Base-by-base conservation (phyloP, 208 protist genomes). In the Wallacemonas collosoma region DNA sequence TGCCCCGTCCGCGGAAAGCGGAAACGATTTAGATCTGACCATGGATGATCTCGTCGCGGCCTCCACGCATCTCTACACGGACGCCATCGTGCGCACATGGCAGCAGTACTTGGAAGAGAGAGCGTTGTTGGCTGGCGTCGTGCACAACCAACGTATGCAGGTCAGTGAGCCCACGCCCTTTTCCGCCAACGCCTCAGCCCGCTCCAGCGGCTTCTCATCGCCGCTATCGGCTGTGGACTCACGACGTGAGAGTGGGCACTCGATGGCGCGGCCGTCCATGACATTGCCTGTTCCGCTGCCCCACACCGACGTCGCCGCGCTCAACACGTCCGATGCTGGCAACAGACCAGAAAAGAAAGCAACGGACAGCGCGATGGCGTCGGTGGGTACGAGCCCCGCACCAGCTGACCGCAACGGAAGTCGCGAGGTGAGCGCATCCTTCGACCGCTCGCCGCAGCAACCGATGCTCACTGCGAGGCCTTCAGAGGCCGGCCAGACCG, bases 391-490 rank as follows among this genome's bases (percentile, higher is more conserved):
- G 26, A 26, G 26, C 26, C 26, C 26, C 26, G 26, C 26, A 26
- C 26, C 26, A 26, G 26, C 26, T 26, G 26, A 26, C 26, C 26
- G 26, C 26, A 26, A 26, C 26, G 0, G 26, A 26, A 26, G 26
- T 26, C 40, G 60, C 60, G 60, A 50, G 3, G 60, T 26, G 41
- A 65, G 60, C 43, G 0, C n/a, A 12, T 65, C 60, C 3, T 41
- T 65, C 15, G 60, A 65, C 39, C 60, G 60, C 60, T 51, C 60
- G 14, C 60, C 60, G 8, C 60, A 65, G 40, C 60, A 65, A 41
- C 60, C 60, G 8, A 50, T 65, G 41, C 60, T 65, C 12, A 65
- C 60, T 4, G 60, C 60, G 41, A 38, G 60, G 17, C 60, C 60
- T 45, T 65, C 60, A 6, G 41, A 65, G 41, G 60, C 50, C 41